phyloP scores from a whole-genome alignment of 768 basidiomycete species.

The Trametes meyenii region DNA sequence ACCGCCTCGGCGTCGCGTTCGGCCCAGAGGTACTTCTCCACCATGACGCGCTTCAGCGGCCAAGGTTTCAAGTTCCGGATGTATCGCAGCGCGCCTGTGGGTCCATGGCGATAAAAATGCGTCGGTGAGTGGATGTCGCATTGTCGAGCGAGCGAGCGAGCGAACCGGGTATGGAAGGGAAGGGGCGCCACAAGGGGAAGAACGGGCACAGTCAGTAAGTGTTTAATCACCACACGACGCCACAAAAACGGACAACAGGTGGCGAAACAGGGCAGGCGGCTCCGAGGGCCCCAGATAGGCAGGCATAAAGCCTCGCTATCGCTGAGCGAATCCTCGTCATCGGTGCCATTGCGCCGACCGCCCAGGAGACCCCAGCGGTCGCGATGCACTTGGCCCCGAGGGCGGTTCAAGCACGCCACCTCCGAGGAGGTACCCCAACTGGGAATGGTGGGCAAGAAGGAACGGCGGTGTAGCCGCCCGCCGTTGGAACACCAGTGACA shows the following conservation, averaged over 20 bases:
- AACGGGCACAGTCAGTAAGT: conserved; percentile 10
- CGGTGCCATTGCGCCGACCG: neutral
- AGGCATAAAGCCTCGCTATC: neutral
- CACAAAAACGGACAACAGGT: conserved; percentile 15
- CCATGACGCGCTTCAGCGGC: conserved; percentile 84
- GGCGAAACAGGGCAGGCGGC: neutral
- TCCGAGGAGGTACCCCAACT: conserved; percentile 9
- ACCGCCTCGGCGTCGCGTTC: conserved; percentile 58
- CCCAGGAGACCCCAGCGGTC: neutral
- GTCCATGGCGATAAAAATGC: conserved; percentile 2
- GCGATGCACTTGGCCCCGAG: neutral
- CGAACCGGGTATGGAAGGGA: neutral
- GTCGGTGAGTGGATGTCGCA: neutral
- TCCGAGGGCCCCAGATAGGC: neutral
- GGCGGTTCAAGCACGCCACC: conserved; percentile 1
- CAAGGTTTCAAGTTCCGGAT: conserved; percentile 77
- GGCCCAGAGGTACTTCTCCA: conserved; percentile 82
- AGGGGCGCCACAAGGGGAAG: neutral
- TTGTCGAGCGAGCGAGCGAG: conserved; percentile 1
- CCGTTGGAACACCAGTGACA: neutral
- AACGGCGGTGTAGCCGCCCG: conserved; percentile 1
- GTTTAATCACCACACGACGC: neutral
- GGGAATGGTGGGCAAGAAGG: conserved; percentile 1
- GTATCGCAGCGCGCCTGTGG: conserved; percentile 66
- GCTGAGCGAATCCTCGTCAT: conserved; percentile 2